Evolutionary conservation across 306 rosid species (phyloP).

Genomic region (Urtica urens): DNA sequence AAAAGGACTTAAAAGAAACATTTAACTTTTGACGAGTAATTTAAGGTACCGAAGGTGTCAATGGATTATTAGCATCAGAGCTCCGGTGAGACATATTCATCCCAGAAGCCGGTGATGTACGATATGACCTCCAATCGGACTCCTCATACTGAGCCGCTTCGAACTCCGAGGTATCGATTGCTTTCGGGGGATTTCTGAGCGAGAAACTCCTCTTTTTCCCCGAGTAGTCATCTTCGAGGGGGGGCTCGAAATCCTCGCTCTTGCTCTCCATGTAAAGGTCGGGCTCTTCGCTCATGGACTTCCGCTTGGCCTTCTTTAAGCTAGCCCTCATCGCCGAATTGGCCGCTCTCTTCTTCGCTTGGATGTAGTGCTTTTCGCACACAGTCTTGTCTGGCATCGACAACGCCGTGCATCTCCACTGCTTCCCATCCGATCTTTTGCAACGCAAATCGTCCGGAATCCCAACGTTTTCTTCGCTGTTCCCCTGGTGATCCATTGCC

Average conservation of each 20-base stretch:
- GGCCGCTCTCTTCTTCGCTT: constrained; percentile 94
- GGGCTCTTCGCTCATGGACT: constrained; percentile 46
- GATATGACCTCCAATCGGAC: constrained; percentile 43
- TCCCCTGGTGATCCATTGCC: constrained; percentile 50
- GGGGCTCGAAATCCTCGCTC: constrained; percentile 64
- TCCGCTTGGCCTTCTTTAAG: constrained; percentile 79
- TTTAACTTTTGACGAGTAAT: too few species aligned
- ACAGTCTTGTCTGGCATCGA: constrained; percentile 99
- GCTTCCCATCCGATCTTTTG: constrained; percentile 97
- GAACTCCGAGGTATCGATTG: constrained; percentile 29
- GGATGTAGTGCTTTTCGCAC: constrained; percentile 95
- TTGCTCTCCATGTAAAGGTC: constrained; percentile 55
- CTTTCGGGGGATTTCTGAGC: constrained; percentile 14
- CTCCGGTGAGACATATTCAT: constrained; percentile 37
- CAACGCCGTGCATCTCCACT: constrained; percentile 95
- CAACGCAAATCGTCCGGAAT: constrained; percentile 93
- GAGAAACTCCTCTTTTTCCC: constrained; percentile 29
- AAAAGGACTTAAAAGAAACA: neutral
- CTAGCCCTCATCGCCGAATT: constrained; percentile 97
- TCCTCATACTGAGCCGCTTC: constrained; percentile 43
- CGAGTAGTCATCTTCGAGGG: constrained; percentile 30
- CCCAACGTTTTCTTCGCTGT: constrained; percentile 59
- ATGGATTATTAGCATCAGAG: constrained; percentile 60
- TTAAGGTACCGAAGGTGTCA: constrained; percentile 38
- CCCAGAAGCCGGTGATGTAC: constrained; percentile 36